phyloP scores from a whole-genome alignment of 78 protist genomes.

The Mantamonas sphyraenae region DNA sequence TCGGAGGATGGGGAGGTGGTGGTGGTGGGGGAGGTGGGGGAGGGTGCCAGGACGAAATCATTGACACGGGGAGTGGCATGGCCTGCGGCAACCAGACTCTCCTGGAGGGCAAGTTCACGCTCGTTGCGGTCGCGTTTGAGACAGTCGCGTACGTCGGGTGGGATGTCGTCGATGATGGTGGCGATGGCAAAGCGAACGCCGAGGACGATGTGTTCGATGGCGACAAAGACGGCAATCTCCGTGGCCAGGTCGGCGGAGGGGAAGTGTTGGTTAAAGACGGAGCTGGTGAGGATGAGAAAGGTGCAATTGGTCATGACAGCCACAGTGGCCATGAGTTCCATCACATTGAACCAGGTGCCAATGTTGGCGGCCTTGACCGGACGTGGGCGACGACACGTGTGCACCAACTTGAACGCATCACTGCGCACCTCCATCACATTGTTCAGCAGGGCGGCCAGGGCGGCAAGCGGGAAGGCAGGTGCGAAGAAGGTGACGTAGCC shows the following conservation, averaged over 20 bases:
- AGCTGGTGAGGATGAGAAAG: not conserved
- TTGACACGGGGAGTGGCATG: too few relatives aligned
- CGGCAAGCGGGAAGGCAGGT: constrained; percentile 31
- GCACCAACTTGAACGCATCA: not conserved
- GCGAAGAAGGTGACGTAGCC: constrained; percentile 63
- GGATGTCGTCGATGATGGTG: not conserved
- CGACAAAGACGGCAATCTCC: not conserved
- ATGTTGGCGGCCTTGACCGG: not conserved
- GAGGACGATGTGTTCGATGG: not conserved
- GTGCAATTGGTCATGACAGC: constrained; percentile 6
- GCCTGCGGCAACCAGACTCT: too few relatives aligned
- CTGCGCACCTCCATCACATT: constrained; percentile 7
- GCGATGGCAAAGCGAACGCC: not conserved
- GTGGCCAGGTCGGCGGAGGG: not conserved
- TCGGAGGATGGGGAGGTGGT: too few relatives aligned
- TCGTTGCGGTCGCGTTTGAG: too few relatives aligned
- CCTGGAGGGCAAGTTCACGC: too few relatives aligned
- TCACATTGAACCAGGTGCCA: not conserved
- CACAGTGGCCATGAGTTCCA: not conserved
- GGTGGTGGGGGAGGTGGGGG: too few relatives aligned
- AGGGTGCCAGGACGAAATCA: too few relatives aligned
- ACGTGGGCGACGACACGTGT: not conserved
- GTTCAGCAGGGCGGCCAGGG: not conserved
- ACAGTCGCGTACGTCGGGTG: too few relatives aligned
- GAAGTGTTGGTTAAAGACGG: not conserved